These are phyloP conservation scores for Gautieria morchelliformis DNA, from an alignment of 768 basidiomycete genomes.

Conservation along the genomic window DNA sequence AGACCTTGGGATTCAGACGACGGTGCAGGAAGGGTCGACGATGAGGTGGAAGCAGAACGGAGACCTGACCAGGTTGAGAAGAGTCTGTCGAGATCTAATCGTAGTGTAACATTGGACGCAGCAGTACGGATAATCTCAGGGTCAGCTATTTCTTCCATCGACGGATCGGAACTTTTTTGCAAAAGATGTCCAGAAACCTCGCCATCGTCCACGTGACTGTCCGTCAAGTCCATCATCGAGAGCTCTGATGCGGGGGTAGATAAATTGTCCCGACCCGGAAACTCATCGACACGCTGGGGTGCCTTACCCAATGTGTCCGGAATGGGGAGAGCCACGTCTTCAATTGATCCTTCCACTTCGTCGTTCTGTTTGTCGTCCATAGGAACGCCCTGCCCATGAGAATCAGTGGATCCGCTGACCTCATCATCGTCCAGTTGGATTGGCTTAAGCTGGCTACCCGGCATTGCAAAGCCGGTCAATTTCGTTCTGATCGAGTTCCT, in stretches of 20 bases:
- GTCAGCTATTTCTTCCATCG: constrained; percentile 11
- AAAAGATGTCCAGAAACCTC: neutral
- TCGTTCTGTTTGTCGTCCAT: neutral
- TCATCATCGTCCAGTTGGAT: constrained; percentile 12
- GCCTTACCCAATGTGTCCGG: constrained; percentile 10
- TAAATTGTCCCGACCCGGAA: constrained; percentile 14
- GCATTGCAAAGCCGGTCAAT: constrained; percentile 45
- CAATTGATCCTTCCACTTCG: constrained; percentile 14
- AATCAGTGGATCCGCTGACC: neutral
- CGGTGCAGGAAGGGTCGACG: constrained; percentile 1
- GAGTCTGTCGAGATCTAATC: constrained; percentile 25
- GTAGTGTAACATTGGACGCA: constrained; percentile 19
- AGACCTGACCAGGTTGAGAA: constrained; percentile 5
- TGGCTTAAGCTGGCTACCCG: constrained; percentile 28
- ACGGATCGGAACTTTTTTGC: neutral
- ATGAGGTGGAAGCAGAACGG: neutral
- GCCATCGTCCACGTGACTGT: neutral
- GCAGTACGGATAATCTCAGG: constrained; percentile 34
- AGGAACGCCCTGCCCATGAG: neutral
- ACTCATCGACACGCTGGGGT: constrained; percentile 11
- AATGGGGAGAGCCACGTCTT: constrained; percentile 11
- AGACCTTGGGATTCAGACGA: constrained; percentile 9
- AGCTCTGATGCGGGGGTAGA: neutral
- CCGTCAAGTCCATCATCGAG: neutral
- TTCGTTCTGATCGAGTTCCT: constrained; percentile 33